Conservation (phyloP, 2,329 filamentous ascomycete genomes). For the Neofusicoccum cordaticola region DNA sequence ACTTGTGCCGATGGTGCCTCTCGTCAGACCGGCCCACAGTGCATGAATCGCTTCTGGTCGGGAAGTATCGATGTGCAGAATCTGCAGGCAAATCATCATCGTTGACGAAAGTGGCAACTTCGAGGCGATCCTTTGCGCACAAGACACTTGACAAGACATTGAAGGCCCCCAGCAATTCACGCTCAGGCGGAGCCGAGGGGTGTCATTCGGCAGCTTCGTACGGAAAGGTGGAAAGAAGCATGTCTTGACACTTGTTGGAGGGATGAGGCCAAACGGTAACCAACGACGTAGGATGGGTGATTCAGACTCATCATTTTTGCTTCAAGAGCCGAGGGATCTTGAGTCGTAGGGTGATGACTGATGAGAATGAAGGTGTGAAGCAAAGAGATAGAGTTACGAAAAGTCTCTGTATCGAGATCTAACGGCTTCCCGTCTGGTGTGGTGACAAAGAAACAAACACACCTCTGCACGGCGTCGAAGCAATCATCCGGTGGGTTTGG, state of each 20-base stretch:
- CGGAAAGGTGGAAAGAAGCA: not conserved
- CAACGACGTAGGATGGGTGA: not conserved
- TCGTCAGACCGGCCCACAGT: not conserved
- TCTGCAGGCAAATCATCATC: not conserved
- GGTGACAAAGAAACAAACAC: not conserved
- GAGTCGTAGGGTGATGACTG: not conserved
- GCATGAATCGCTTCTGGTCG: not conserved
- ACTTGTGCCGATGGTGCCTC: not conserved
- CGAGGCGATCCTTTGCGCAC: not conserved
- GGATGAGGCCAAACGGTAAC: not conserved
- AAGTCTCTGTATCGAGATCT: not conserved
- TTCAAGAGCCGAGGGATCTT: not conserved
- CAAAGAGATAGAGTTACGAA: not conserved
- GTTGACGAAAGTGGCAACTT: not conserved
- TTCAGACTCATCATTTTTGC: not conserved
- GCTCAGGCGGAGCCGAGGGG: not conserved
- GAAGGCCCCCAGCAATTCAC: too few species aligned
- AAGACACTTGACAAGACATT: not conserved
- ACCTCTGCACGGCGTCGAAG: not conserved
- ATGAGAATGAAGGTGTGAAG: not conserved
- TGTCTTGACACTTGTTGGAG: not conserved
- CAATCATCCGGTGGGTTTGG: not conserved
- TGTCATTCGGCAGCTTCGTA: not conserved
- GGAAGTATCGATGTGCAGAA: constrained; percentile 13
- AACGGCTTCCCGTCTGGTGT: not conserved